Conservation (phyloP, 139 green algal species). For the Nannochloris sp. region DNA sequence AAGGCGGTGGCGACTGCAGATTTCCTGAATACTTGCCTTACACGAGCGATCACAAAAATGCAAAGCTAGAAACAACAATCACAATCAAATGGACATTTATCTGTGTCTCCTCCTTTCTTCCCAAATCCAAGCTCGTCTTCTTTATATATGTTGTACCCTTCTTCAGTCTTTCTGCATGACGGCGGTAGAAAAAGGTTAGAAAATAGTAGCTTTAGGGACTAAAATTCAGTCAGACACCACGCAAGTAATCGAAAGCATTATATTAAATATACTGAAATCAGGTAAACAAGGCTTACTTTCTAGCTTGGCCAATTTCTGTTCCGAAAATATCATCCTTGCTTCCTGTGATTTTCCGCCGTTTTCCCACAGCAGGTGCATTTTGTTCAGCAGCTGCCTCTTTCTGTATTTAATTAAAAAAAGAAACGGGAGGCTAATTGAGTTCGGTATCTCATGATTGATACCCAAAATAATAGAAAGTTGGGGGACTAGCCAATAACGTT, state of each 20-base stretch:
- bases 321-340: conserved; percentile 74
- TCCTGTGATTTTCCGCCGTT: conserved; percentile 38
- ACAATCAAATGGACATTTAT: conserved; percentile 78
- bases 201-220: neutral
- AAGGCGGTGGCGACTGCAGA: too few species aligned
- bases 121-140: conserved; percentile 67
- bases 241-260: neutral
- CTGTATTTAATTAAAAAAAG: conserved; percentile 7
- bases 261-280: too few species aligned
- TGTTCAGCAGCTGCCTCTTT: neutral
- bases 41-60: neutral
- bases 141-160: conserved; percentile 71
- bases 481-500: neutral
- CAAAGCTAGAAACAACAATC: conserved; percentile 72
- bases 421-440: too few species aligned
- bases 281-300: too few species aligned
- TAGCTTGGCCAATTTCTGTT: conserved; percentile 18
- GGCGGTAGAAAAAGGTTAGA: neutral
- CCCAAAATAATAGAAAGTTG: neutral
- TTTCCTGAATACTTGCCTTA: too few species aligned
- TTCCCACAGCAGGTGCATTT: too few species aligned
- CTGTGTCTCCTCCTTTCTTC: conserved; percentile 53
- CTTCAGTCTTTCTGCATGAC: conserved; percentile 58
- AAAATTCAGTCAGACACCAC: conserved; percentile 1
- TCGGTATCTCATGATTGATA: neutral